Evolutionary conservation across 805 yeast species (phyloP), one percentile per base, ranked within the genome.

Genomic region (Isabelozyma rhagii): DNA sequence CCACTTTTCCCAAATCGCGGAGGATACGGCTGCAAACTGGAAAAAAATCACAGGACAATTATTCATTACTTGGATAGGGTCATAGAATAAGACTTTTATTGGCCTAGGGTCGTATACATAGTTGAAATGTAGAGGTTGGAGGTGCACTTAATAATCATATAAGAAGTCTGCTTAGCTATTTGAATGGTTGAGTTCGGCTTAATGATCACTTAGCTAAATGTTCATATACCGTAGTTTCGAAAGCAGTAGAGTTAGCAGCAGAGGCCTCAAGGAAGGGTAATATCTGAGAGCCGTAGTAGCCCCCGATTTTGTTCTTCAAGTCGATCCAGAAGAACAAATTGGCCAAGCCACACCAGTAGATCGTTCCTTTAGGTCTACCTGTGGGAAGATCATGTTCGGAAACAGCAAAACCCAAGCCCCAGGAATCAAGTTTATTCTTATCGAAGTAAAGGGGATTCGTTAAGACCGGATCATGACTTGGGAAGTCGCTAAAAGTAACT

Each of bases 291-390:
- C 66, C 74, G 54, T 69, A 66, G 44, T 65, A 60, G 0, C 79
- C 79, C 2, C 71, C 78, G 45, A 72, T 55, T 13, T 66, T 70
- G 43, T 66, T 70, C 43, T 67, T 61, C 25, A 60, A 49, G 55
- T 75, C 80, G 36, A 74, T 53, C 78, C 78, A 75, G 55, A 61
- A 75, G 56, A 51, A 73, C 27, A 69, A 52, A 49, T 71, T 75
- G 10, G 71, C 64, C 31, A 73, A 44, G 1, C 80, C 80, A 25
- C 67, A 62, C 80, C 80, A 75, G 51, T 59, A 63, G 7, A 67
- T 61, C 0, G 75, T 58, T 3, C 69, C 67, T 2, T 55, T 56
- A 18, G 72, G 66, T 41, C 77, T 56, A 0, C 78, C 78, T 3
- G 72, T 70, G 2, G 61, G 60, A 15, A 67, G 56, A 15, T 56